Evolutionary conservation across 2,329 filamentous ascomycete genomes (phyloP).

Genomic region (Orbilia ellipsospora): DNA sequence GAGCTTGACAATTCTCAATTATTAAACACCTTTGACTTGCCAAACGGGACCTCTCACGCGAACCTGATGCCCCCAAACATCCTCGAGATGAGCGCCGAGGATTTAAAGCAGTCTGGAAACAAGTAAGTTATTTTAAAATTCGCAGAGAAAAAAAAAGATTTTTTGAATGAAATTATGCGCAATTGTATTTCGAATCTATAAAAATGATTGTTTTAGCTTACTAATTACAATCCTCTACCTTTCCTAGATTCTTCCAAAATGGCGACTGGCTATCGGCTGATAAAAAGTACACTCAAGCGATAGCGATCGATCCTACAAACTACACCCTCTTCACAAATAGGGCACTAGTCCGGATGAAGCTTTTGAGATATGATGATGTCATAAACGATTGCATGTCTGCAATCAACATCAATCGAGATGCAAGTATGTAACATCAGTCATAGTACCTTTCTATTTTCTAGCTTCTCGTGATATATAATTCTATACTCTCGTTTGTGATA

Average conservation of each 20-base stretch:
- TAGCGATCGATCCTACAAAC: constrained; percentile 74
- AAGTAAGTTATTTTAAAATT: constrained; percentile 45
- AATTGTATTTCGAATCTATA: too few relatives aligned
- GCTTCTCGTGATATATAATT: neutral
- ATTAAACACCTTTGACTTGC: too few relatives aligned
- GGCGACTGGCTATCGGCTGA: constrained; percentile 76
- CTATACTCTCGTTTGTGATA: too few relatives aligned
- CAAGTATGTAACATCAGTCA: constrained; percentile 64
- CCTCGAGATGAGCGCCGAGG: constrained; percentile 56
- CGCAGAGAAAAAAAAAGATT: too few relatives aligned
- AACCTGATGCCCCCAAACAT: constrained; percentile 31
- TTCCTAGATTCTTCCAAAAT: constrained; percentile 69
- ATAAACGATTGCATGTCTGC: constrained; percentile 81
- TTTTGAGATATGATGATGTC: constrained; percentile 77
- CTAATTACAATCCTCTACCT: too few relatives aligned
- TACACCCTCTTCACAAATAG: constrained; percentile 88
- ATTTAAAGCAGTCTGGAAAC: constrained; percentile 57
- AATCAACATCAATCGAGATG: constrained; percentile 72
- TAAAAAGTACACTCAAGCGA: constrained; percentile 77
- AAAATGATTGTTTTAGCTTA: too few relatives aligned
- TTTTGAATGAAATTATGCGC: too few relatives aligned
- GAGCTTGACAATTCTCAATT: too few relatives aligned
- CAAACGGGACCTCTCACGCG: too few relatives aligned
- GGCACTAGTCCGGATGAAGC: constrained; percentile 81
- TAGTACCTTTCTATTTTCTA: neutral